Evolutionary conservation across 2,329 filamentous ascomycete species (phyloP), one percentile per base, ranked within the genome.

Genomic region (Colletotrichum sp.): DNA sequence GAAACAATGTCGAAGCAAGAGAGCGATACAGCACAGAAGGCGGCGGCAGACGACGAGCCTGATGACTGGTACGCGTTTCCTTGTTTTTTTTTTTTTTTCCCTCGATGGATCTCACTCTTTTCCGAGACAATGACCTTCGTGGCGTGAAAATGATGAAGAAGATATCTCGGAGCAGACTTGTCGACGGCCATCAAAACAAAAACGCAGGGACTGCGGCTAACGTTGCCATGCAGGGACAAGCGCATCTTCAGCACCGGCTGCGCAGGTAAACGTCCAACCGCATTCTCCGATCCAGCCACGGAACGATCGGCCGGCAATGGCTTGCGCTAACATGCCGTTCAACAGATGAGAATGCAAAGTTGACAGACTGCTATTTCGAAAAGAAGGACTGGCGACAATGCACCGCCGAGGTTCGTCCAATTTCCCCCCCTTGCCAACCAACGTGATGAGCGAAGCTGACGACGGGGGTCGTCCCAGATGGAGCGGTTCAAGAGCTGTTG

Each of bases 241-340:
- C 91, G 97, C 83, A 98, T 98, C 85, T 98, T 95, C 88, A 98
- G 95, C 88, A 98, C 96, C 4, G 97, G 96, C 74, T 98, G 96
- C 82, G 92, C 96, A 85, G 93, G 96, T 98, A 87, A 52, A 21
- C 82, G 87, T 9, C 82, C 87, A 13, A 61, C 68, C 18, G 15
- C 70, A 58, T 70, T 61, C 32, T 55, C 67, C 16, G 24, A 36
- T 34, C 26, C 48, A 15, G 55, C 36, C 24, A 24, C 58, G 24
- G 30, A 43, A 48, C 58, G 38, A 12, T n/a, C 30, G n/a, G n/a
- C 15, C 36, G 60, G 30, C 7, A 32, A 26, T 68, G 10, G 56
- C n/a, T 10, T 18, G 24, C 55, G 60, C 62, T 77, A 60, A 72
- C 64, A 13, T 2, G 21, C 12, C 8, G 32, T 6, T 16, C 32